phyloP scores from a whole-genome alignment of 805 yeast genomes.

The Metschnikowia kunwiensis region DNA sequence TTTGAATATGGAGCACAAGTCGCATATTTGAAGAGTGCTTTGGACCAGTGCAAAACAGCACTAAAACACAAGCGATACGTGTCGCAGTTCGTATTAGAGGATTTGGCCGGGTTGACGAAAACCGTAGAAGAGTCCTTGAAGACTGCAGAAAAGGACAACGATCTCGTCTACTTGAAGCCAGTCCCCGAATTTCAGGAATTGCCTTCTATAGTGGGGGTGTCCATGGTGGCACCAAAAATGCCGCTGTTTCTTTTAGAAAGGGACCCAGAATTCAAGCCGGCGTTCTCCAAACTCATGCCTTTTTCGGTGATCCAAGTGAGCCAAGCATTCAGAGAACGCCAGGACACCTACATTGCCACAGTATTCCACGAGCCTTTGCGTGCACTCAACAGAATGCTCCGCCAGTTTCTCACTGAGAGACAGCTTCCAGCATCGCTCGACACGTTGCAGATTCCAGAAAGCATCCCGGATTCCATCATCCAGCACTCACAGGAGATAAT shows the following conservation, averaged over 20 bases:
- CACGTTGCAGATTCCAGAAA: conserved; percentile 52
- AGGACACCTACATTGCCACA: conserved; percentile 50
- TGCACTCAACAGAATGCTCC: conserved; percentile 44
- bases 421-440: conserved; percentile 65
- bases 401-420: conserved; percentile 43
- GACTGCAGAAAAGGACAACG: conserved; percentile 74
- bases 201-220: conserved; percentile 44
- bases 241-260: conserved; percentile 19
- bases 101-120: conserved; percentile 47
- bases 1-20: conserved; percentile 72
- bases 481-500: conserved; percentile 54
- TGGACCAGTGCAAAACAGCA: conserved; percentile 36
- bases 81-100: conserved; percentile 44
- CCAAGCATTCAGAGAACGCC: conserved; percentile 65
- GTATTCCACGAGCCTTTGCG: conserved; percentile 45
- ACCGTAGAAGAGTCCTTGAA: conserved; percentile 45
- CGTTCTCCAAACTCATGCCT: conserved; percentile 45
- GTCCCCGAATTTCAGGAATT: conserved; percentile 50
- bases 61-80: conserved; percentile 41
- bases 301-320: conserved; percentile 61
- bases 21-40: conserved; percentile 49
- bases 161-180: conserved; percentile 66
- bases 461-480: conserved; percentile 55
- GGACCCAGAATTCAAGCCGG: conserved; percentile 19
- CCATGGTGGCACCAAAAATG: conserved; percentile 52